Percentiles rank a stretch among this genome's conserved stretches.
These are phyloP conservation scores for Lodderomyces oxycetoniae DNA, from an alignment of 1,139 yeast genomes.

Conservation along the genomic window DNA sequence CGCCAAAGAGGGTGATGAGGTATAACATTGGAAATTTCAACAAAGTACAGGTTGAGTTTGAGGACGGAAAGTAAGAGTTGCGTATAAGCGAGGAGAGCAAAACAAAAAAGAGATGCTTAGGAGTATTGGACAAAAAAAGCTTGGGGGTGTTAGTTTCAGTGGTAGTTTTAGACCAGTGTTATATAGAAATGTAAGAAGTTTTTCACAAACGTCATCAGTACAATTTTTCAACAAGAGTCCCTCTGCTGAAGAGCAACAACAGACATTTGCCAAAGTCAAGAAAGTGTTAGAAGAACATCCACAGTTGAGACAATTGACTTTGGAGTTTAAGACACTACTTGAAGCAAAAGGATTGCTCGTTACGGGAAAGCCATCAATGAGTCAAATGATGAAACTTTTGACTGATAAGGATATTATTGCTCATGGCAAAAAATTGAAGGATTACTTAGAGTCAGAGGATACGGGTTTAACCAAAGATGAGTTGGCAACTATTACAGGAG, in stretches of 20 bases:
- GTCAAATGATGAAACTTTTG: slow-evolving; percentile 35
- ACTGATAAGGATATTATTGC: slow-evolving; percentile 36
- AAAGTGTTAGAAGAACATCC: slow-evolving; percentile 25
- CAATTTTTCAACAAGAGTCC: slow-evolving; percentile 9
- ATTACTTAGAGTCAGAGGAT: slow-evolving; percentile 30
- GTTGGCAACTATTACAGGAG: slow-evolving; percentile 24
- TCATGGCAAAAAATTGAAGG: slow-evolving; percentile 27
- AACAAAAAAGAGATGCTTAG: no score
- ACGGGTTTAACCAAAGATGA: slow-evolving; percentile 33
- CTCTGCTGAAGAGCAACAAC: slow-evolving; percentile 11
- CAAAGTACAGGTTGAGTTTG: no score
- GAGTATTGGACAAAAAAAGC: no score
- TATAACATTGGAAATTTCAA: no score
- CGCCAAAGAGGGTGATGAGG: no score
- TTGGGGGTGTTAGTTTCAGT: no score
- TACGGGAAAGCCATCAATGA: slow-evolving; percentile 31
- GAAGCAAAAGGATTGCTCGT: slow-evolving; percentile 29
- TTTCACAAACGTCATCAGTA: slow-evolving; percentile 1
- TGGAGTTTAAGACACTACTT: slow-evolving; percentile 31
- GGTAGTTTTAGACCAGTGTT: no score
- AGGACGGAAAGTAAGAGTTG: no score
- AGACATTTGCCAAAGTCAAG: slow-evolving; percentile 17
- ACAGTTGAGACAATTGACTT: slow-evolving; percentile 24
- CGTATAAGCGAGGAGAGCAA: no score
- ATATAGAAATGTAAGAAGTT: no score